Conservation (phyloP, 306 rosid genomes). For the Chamaecrista fasciculata region DNA sequence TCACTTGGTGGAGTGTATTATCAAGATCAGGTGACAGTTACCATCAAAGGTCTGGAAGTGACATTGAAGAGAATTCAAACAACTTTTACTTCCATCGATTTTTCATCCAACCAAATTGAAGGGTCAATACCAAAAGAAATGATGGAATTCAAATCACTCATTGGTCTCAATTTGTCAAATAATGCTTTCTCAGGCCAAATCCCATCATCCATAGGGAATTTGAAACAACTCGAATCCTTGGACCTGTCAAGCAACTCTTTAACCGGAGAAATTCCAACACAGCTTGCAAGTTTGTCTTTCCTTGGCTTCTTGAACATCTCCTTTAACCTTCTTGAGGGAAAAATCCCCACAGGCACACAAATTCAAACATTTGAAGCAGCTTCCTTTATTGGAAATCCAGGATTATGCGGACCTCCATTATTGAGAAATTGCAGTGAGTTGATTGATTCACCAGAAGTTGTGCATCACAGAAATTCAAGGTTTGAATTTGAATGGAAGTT, state of each 20-base stretch:
- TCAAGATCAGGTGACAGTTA: not conserved
- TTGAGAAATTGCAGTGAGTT: not conserved
- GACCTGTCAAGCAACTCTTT: conserved; percentile 30
- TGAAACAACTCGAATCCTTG: conserved; percentile 22
- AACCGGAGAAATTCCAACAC: not conserved
- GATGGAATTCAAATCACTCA: conserved; percentile 3
- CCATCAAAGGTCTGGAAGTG: not conserved
- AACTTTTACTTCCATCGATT: conserved; percentile 17
- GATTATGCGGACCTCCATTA: conserved; percentile 22
- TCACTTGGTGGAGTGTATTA: too few relatives aligned
- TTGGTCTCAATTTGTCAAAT: conserved; percentile 22
- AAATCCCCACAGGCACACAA: conserved; percentile 12
- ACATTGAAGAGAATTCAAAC: conserved; percentile 20
- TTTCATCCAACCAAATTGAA: conserved; percentile 19
- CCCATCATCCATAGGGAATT: conserved; percentile 10
- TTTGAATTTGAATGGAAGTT: not conserved
- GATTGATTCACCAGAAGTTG: too few relatives aligned
- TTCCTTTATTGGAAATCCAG: not conserved
- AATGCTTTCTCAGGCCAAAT: conserved; percentile 26
- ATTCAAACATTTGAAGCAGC: not conserved
- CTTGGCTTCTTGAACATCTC: conserved; percentile 22
- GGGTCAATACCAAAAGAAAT: conserved; percentile 30
- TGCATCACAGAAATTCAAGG: too few relatives aligned
- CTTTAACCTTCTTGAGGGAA: conserved; percentile 18
- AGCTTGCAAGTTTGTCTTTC: conserved; percentile 23